Evolutionary conservation across 2,329 filamentous ascomycete species (phyloP).

Genomic region (Aspergillus thermomutatus): DNA sequence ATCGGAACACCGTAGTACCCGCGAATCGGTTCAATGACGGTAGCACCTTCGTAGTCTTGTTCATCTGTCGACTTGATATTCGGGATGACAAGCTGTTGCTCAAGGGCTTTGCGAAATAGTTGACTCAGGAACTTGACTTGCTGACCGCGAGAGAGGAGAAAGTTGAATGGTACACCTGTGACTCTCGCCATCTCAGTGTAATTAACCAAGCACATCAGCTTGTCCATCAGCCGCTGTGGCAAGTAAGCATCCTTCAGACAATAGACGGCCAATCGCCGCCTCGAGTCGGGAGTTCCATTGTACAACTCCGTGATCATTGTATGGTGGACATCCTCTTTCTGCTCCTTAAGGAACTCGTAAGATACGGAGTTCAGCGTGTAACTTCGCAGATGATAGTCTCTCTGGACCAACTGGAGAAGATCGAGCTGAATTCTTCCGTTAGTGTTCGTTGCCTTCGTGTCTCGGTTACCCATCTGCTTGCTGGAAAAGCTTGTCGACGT

Average conservation of each 20-base stretch:
- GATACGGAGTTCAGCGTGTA: slow-evolving; percentile 97
- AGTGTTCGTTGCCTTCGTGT: slow-evolving; percentile 91
- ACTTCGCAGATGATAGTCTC: slow-evolving; percentile 91
- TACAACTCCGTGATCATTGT: slow-evolving; percentile 99
- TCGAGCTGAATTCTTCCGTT: slow-evolving; percentile 92
- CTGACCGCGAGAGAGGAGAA: slow-evolving; percentile 83
- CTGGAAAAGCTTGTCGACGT: slow-evolving; percentile 87
- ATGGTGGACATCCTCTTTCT: slow-evolving; percentile 98
- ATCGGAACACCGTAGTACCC: slow-evolving; percentile 95
- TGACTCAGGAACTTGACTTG: slow-evolving; percentile 98
- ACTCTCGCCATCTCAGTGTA: slow-evolving; percentile 99
- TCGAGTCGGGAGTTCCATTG: slow-evolving; percentile 91
- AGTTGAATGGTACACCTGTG: slow-evolving; percentile 97
- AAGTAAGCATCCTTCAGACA: slow-evolving; percentile 97
- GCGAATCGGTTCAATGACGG: slow-evolving; percentile 91
- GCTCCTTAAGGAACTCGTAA: slow-evolving; percentile 90
- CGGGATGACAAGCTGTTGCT: slow-evolving; percentile 91
- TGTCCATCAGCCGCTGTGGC: slow-evolving; percentile 91
- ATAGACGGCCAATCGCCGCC: slow-evolving; percentile 87
- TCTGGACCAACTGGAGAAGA: slow-evolving; percentile 87
- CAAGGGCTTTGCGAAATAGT: slow-evolving; percentile 87
- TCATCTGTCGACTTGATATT: slow-evolving; percentile 72
- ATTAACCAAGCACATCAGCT: slow-evolving; percentile 96
- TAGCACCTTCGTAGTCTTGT: slow-evolving; percentile 95
- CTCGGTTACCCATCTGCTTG: slow-evolving; percentile 96